Evolutionary conservation across 2,329 filamentous ascomycete genomes (phyloP).

Genomic region (Penicillium sumatraense): DNA sequence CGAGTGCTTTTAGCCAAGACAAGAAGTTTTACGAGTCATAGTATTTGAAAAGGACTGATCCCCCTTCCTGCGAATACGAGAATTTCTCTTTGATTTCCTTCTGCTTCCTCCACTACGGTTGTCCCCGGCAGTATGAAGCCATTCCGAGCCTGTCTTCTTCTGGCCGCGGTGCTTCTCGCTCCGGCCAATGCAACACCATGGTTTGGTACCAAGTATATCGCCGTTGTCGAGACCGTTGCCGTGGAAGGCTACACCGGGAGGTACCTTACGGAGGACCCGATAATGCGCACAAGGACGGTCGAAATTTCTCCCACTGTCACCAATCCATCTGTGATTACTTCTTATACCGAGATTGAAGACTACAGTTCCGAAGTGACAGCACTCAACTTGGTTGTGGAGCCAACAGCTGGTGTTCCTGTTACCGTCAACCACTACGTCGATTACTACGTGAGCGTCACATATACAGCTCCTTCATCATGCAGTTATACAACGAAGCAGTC

Average conservation of each 20-base stretch:
- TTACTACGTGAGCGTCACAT: conserved; percentile 15
- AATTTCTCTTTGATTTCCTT: not conserved
- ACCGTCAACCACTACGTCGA: conserved; percentile 6
- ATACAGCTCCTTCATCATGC: conserved; percentile 19
- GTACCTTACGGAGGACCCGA: conserved; percentile 7
- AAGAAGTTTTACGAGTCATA: not conserved
- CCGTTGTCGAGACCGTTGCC: conserved; percentile 7
- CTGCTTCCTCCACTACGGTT: not conserved
- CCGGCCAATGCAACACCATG: conserved; percentile 12
- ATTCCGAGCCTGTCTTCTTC: not conserved
- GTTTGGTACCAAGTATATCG: conserved; percentile 17
- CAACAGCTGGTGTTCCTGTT: conserved; percentile 11
- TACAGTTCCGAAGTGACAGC: conserved; percentile 13
- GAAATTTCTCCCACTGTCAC: conserved; percentile 13
- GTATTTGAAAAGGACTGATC: not conserved
- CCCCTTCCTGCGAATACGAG: not conserved
- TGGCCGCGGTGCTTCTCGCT: not conserved
- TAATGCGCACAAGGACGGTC: conserved; percentile 7
- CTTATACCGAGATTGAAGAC: conserved; percentile 8
- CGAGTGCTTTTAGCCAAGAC: not conserved
- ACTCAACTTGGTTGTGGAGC: conserved; percentile 14
- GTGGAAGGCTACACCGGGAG: conserved; percentile 6
- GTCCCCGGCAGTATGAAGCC: not conserved
- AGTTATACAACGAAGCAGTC: conserved; percentile 12
- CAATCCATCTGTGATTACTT: conserved; percentile 8